phyloP scores from a whole-genome alignment of 805 yeast genomes.

The Clavispora asparagi region DNA sequence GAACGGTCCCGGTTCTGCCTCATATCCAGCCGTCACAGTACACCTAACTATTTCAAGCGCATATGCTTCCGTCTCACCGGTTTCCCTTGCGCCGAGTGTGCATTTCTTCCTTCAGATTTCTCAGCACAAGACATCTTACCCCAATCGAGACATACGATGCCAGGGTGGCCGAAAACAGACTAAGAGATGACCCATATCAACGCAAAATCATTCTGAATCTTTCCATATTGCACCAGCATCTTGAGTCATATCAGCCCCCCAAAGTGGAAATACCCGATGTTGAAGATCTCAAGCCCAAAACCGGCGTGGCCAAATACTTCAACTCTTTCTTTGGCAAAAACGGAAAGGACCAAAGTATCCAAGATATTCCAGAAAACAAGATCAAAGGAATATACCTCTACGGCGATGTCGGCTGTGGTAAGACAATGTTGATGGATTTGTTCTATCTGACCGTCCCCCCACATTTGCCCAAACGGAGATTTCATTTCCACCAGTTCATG shows the following conservation, averaged over 20 bases:
- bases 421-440: slow-evolving; percentile 96
- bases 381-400: slow-evolving; percentile 85
- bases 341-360: slow-evolving; percentile 2
- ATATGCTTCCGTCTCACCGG: background rate
- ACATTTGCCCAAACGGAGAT: slow-evolving; percentile 69
- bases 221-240: slow-evolving; percentile 51
- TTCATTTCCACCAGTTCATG: slow-evolving; percentile 97
- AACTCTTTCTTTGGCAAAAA: slow-evolving; percentile 10
- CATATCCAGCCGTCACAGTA: background rate
- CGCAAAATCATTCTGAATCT: slow-evolving; percentile 63
- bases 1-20: background rate
- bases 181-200: slow-evolving; percentile 77
- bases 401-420: slow-evolving; percentile 98
- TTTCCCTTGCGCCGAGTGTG: background rate
- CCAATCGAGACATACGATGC: slow-evolving; percentile 51
- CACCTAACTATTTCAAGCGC: background rate
- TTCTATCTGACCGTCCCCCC: slow-evolving; percentile 80
- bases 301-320: slow-evolving; percentile 37
- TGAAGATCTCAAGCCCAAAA: slow-evolving; percentile 45
- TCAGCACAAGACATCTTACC: background rate
- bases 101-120: background rate
- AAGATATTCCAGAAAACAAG: slow-evolving; percentile 21
- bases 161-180: slow-evolving; percentile 42
- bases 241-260: slow-evolving; percentile 60
- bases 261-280: slow-evolving; percentile 48